Evolutionary conservation across 106 monocot species (phyloP).

Genomic region (Agapanthus africanus): DNA sequence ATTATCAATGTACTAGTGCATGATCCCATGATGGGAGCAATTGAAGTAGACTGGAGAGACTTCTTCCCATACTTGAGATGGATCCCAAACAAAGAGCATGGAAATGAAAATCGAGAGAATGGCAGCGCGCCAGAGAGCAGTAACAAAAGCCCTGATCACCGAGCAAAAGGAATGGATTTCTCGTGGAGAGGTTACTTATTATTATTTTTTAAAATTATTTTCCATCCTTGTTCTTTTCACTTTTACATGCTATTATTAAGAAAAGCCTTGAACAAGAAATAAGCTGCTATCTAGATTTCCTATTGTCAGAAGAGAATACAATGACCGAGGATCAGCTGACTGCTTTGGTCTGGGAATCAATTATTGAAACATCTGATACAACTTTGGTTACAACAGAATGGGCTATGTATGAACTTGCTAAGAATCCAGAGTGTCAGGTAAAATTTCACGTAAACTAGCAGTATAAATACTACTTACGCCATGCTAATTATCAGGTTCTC

Average conservation of each 20-base stretch:
- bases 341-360: constrained; percentile 74
- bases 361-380: constrained; percentile 90
- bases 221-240: not conserved
- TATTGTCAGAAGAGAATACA: constrained; percentile 43
- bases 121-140: constrained; percentile 29
- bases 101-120: constrained; percentile 54
- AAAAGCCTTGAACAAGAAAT: constrained; percentile 22
- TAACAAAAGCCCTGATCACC: constrained; percentile 64
- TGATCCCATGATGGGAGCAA: constrained; percentile 83
- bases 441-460: too few relatives aligned
- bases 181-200: constrained; percentile 46
- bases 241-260: too few relatives aligned
- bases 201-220: not conserved
- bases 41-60: constrained; percentile 94
- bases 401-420: constrained; percentile 93
- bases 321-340: constrained; percentile 72
- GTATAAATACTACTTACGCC: not conserved
- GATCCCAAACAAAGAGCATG: constrained; percentile 63
- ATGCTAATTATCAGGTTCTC: not conserved
- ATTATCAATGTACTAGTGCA: constrained; percentile 55
- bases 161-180: constrained; percentile 46
- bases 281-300: constrained; percentile 57
- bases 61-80: constrained; percentile 85
- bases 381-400: constrained; percentile 73
- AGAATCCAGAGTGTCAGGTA: constrained; percentile 63